Evolutionary conservation across 805 yeast species (phyloP), one percentile per base, ranked within the genome.

Genomic region (Ogataea trehaloabstinens): DNA sequence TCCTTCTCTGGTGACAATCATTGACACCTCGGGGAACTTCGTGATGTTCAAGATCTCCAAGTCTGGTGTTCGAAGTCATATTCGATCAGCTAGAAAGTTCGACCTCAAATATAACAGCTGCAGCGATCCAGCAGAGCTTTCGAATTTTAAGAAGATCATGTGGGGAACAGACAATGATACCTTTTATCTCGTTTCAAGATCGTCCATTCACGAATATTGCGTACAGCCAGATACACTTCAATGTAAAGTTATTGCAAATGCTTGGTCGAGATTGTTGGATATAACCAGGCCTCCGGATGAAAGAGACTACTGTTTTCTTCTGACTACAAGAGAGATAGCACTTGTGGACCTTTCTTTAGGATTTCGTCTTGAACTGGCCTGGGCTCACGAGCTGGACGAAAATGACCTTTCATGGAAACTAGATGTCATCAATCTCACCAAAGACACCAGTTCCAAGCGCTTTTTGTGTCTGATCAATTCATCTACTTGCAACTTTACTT

Each of bases 361-460:
- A 10, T 53, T 76, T n/a, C 61, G 61, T 21, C 68, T 84, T 41
- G 42, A 76, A 2, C 51, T 87, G 1, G 74, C 90, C 0, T 85
- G 95, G 90, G 82, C 80, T 44, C 96, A 88, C 58, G 74, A 63
- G 43, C 58, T 84, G 17, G 70, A 72, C 30, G 67, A 73, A 6
- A 46, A 56, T 1, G 95, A 86, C 48, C 71, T 73, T 1, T 70
- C 86, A 0, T 48, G 80, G 38, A 62, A 56, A 36, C 40, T 83
- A 37, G 46, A 56, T 2, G 53, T 70, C 2, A 54, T 61, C 10
- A 38, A 45, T 19, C 12, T 24, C 21, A 15, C 28, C 1, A 28
- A 31, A 15, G 18, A 22, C 2, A 30, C 40, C n/a, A 31, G 22
- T 35, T 34, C 34, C 18, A 11, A 19, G 3, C 38, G 34, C 10